A percentile compares a stretch with the other conserved stretches of the same genome.
Evolutionary conservation across 2,329 filamentous ascomycete genomes (phyloP).

Genomic region (Annulohypoxylon truncatum): DNA sequence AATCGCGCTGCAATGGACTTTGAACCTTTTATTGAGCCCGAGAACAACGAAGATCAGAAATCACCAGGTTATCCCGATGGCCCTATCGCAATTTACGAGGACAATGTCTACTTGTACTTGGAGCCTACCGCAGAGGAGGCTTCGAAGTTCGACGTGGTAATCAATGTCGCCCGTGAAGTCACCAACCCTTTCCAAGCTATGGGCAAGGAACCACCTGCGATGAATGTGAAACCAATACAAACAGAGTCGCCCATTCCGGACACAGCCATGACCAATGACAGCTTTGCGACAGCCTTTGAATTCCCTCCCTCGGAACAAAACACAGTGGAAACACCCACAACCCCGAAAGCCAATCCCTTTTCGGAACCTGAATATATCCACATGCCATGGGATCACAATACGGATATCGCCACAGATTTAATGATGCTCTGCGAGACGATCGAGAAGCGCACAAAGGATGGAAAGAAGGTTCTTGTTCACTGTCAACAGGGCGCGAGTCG

Average conservation of each 20-base stretch:
- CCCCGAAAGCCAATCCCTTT: conserved; percentile 63
- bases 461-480: conserved; percentile 84
- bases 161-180: conserved; percentile 87
- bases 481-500: conserved; percentile 89
- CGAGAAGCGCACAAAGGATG: conserved; percentile 75
- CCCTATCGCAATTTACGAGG: conserved; percentile 83
- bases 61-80: conserved; percentile 85
- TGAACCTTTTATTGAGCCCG: conserved; percentile 73
- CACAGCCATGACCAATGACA: conserved; percentile 67
- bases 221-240: conserved; percentile 47
- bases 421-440: conserved; percentile 81
- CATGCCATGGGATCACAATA: conserved; percentile 89
- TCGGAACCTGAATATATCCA: conserved; percentile 83
- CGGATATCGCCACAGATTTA: conserved; percentile 82
- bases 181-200: conserved; percentile 73
- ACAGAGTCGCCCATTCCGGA: conserved; percentile 62
- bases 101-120: conserved; percentile 81
- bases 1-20: conserved; percentile 67
- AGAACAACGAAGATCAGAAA: conserved; percentile 82
- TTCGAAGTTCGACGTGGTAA: conserved; percentile 80
- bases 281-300: conserved; percentile 72
- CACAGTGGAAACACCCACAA: conserved; percentile 63
- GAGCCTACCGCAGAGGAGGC: conserved; percentile 84
- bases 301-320: conserved; percentile 58
- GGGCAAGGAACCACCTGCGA: conserved; percentile 40